Evolutionary conservation across 2,329 filamentous ascomycete species (phyloP).

Genomic region (Aureobasidium mangrovei): DNA sequence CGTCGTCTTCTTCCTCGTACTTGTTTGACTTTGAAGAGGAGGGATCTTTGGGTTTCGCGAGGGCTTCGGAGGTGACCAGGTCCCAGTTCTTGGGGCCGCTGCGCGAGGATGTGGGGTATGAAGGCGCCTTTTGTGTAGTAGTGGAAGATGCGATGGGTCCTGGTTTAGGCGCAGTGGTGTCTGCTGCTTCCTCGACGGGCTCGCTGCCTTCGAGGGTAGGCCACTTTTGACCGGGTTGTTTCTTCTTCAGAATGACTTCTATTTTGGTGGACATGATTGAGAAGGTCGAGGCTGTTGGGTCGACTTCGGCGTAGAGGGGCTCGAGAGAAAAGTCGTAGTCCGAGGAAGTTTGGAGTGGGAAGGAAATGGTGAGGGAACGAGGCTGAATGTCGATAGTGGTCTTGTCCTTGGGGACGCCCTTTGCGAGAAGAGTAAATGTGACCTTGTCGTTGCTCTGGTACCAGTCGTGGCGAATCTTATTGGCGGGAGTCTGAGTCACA

Average conservation of each 20-base stretch:
- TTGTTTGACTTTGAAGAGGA: constrained; percentile 21
- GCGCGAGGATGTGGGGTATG: constrained; percentile 81
- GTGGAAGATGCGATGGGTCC: constrained; percentile 13
- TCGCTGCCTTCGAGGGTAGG: constrained; percentile 44
- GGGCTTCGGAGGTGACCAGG: constrained; percentile 52
- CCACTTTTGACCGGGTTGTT: constrained; percentile 60
- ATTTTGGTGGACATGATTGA: constrained; percentile 69
- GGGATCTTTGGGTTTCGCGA: constrained; percentile 31
- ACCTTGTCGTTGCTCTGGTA: constrained; percentile 55
- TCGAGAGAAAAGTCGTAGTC: constrained; percentile 55
- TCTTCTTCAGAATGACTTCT: constrained; percentile 66
- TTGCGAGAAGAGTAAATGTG: constrained; percentile 56
- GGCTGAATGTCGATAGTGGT: constrained; percentile 42
- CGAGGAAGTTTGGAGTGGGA: constrained; percentile 42
- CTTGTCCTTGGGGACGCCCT: constrained; percentile 52
- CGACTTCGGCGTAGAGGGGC: constrained; percentile 59
- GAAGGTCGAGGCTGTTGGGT: constrained; percentile 50
- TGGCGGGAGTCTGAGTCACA: constrained; percentile 37
- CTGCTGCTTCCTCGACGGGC: not conserved
- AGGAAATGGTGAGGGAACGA: constrained; percentile 47
- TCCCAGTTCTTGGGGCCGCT: constrained; percentile 89
- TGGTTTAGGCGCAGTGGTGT: not conserved
- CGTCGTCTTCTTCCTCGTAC: constrained; percentile 44
- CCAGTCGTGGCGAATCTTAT: constrained; percentile 61
- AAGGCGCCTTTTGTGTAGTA: constrained; percentile 35